These are phyloP conservation scores for Blastomyces silverae DNA, from an alignment of 2,329 filamentous ascomycete genomes.

Conservation along the genomic window DNA sequence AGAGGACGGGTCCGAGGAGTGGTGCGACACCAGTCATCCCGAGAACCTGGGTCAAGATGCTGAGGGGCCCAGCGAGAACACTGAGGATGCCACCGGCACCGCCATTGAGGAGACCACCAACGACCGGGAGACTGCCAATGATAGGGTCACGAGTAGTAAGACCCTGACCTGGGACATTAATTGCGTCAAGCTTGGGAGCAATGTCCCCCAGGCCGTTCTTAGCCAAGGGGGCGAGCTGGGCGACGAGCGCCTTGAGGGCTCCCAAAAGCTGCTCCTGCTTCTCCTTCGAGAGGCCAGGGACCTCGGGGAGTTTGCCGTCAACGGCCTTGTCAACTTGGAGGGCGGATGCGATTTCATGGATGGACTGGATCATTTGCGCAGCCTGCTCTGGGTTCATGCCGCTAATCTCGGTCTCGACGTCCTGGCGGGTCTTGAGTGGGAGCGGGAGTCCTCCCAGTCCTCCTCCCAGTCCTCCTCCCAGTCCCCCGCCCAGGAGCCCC, in stretches of 20 bases:
- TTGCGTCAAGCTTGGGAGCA: background rate
- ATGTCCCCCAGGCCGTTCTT: conserved; percentile 7
- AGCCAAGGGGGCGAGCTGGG: background rate
- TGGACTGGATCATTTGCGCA: conserved; percentile 1
- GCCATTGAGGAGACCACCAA: background rate
- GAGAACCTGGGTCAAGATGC: background rate
- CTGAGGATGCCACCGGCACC: background rate
- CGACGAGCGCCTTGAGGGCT: conserved; percentile 1
- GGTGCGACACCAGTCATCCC: background rate
- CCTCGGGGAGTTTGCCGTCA: conserved; percentile 3
- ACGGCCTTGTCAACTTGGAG: conserved; percentile 3
- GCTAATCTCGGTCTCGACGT: background rate
- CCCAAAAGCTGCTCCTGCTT: background rate
- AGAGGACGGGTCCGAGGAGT: background rate
- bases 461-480: background rate
- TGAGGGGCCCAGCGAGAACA: background rate
- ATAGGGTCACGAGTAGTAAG: background rate
- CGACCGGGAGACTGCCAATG: background rate
- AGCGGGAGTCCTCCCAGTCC: background rate
- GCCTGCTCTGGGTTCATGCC: background rate
- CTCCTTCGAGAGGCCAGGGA: background rate
- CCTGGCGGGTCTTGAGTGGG: conserved; percentile 1
- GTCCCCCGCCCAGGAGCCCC: background rate
- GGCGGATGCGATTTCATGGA: background rate
- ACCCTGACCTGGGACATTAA: background rate